These are phyloP conservation scores for Vaccinium vitisidaea DNA, from an alignment of 148 eudicot genomes.

Conservation along the genomic window DNA sequence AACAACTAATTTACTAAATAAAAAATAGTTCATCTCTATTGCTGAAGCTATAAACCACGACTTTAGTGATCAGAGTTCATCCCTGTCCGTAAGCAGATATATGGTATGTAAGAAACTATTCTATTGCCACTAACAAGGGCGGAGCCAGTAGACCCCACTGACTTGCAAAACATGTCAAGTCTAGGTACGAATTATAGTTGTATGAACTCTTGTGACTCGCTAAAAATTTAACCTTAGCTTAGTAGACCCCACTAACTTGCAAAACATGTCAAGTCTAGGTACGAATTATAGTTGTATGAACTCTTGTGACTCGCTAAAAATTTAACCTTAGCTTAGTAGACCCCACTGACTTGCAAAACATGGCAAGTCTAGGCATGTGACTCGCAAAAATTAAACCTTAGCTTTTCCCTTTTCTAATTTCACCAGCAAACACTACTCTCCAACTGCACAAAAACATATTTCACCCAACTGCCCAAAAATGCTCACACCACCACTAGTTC, in stretches of 20 bases:
- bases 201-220: background rate
- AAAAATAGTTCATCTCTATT: background rate
- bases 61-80: background rate
- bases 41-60: background rate
- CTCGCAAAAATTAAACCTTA: background rate
- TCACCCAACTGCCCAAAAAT: background rate
- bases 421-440: background rate
- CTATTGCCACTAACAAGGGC: background rate
- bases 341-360: background rate
- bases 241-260: background rate
- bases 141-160: background rate
- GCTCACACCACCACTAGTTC: background rate
- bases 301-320: background rate
- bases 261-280: background rate
- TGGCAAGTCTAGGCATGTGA: background rate
- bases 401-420: background rate
- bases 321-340: background rate
- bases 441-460: background rate
- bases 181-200: background rate
- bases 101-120: background rate
- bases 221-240: background rate
- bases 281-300: too few relatives aligned
- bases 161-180: background rate
- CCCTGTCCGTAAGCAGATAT: background rate
- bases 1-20: background rate